These are phyloP conservation scores for Geotrichum macrosporum DNA, from an alignment of 1,139 yeast species.

Conservation along the genomic window DNA sequence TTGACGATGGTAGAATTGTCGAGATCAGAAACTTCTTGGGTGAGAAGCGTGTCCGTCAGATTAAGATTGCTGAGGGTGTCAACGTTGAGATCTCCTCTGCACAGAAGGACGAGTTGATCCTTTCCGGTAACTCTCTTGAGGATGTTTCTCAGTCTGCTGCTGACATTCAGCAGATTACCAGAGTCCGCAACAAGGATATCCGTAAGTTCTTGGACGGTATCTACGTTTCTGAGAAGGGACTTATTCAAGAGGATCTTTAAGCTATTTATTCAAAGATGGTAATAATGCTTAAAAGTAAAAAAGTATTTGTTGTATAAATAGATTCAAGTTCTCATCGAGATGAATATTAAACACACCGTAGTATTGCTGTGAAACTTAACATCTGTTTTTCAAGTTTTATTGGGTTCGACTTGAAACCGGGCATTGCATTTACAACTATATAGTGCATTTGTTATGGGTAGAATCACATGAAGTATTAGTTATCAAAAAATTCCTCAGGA, in stretches of 20 bases:
- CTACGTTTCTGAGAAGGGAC: conserved; percentile 96
- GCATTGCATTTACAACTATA: too few species aligned
- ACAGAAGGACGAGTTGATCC: conserved; percentile 91
- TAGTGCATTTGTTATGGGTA: too few species aligned
- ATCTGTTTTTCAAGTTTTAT: background rate
- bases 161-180: conserved; percentile 96
- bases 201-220: conserved; percentile 99
- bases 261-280: too few species aligned
- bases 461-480: background rate
- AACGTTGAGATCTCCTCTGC: conserved; percentile 73
- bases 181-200: conserved; percentile 99
- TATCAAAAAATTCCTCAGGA: conserved; percentile 59
- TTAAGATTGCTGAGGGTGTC: conserved; percentile 88
- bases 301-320: conserved; percentile 18
- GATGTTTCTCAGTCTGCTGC: conserved; percentile 98
- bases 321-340: background rate
- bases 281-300: too few species aligned
- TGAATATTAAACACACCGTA: background rate
- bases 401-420: conserved; percentile 23
- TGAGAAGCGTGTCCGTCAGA: conserved; percentile 92
- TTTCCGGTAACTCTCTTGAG: conserved; percentile 96
- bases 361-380: conserved; percentile 4
- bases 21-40: conserved; percentile 99
- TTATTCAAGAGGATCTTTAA: conserved; percentile 64
- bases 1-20: conserved; percentile 68